Conservation (phyloP, 768 basidiomycete genomes). For the Mycena chlorophos region DNA sequence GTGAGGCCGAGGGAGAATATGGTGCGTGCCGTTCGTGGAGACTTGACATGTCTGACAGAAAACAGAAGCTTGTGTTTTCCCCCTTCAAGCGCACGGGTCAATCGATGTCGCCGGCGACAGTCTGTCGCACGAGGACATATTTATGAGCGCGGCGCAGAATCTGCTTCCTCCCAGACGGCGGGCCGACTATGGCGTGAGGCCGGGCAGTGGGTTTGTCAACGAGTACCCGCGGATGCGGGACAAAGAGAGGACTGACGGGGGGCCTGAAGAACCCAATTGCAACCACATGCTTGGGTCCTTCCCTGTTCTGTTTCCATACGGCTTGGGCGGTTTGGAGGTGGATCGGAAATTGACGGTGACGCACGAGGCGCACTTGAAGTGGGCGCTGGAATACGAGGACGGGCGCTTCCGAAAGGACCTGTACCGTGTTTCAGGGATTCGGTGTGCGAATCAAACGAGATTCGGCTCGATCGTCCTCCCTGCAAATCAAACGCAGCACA, state of each 20-base stretch:
- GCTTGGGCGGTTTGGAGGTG: conserved; percentile 26
- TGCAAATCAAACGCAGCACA: conserved; percentile 2
- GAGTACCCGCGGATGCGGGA: neutral
- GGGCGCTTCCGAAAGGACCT: conserved; percentile 17
- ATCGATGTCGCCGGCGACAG: neutral
- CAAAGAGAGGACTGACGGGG: neutral
- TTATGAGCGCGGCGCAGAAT: neutral
- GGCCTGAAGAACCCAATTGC: neutral
- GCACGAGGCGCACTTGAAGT: conserved; percentile 17
- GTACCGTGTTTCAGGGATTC: conserved; percentile 9
- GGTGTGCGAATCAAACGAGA: conserved; percentile 11
- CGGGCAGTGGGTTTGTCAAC: neutral
- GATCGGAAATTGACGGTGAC: conserved; percentile 2
- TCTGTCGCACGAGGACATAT: neutral
- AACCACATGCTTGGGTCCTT: conserved; percentile 20
- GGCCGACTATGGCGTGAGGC: neutral
- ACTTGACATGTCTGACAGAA: neutral
- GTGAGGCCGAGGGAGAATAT: neutral
- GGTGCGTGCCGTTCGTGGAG: neutral
- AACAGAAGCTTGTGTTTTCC: neutral
- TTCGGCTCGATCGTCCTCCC: conserved; percentile 3
- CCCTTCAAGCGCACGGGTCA: neutral
- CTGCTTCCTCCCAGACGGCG: neutral
- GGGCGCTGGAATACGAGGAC: conserved; percentile 23
- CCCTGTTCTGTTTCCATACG: conserved; percentile 29